phyloP scores from a whole-genome alignment of 441 rosid genomes.

The Erysimum cheiri region DNA sequence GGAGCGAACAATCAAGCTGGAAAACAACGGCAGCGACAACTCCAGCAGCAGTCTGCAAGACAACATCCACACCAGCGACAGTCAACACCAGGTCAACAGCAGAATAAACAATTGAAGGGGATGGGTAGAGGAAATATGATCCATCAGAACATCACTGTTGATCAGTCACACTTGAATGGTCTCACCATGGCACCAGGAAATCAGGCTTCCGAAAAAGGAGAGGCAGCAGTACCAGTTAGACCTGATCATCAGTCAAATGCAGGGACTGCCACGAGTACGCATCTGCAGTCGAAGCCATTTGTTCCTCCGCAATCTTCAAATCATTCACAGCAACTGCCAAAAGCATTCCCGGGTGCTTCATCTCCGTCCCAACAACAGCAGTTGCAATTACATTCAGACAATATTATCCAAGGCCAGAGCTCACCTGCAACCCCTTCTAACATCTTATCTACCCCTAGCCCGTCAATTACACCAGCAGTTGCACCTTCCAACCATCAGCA shows the following conservation, averaged over 20 bases:
- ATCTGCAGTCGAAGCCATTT: slow-evolving; percentile 69
- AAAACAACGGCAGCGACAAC: slow-evolving; percentile 83
- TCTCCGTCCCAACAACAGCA: slow-evolving; percentile 60
- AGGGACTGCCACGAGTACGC: slow-evolving; percentile 57
- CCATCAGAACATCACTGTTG: slow-evolving; percentile 69
- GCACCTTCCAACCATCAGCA: slow-evolving; percentile 74
- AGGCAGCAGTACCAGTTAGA: slow-evolving; percentile 60
- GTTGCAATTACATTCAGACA: slow-evolving; percentile 68
- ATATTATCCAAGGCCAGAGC: slow-evolving; percentile 63
- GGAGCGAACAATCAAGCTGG: slow-evolving; percentile 78
- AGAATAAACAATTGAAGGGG: slow-evolving; percentile 76
- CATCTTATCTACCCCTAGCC: slow-evolving; percentile 51
- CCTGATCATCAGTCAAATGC: slow-evolving; percentile 73
- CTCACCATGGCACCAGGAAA: slow-evolving; percentile 60
- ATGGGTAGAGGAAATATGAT: slow-evolving; percentile 82
- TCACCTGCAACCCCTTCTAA: slow-evolving; percentile 58
- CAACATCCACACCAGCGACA: slow-evolving; percentile 89
- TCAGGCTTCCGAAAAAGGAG: slow-evolving; percentile 78
- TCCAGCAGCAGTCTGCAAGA: slow-evolving; percentile 84
- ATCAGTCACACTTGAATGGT: slow-evolving; percentile 83
- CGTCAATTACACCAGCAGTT: slow-evolving; percentile 57
- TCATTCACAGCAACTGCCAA: slow-evolving; percentile 66
- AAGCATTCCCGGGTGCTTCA: slow-evolving; percentile 56
- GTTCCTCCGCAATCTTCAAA: slow-evolving; percentile 62
- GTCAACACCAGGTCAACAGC: slow-evolving; percentile 66